Evolutionary conservation across 148 eudicot genomes (phyloP).

Genomic region (Fagopyrum tataricum): DNA sequence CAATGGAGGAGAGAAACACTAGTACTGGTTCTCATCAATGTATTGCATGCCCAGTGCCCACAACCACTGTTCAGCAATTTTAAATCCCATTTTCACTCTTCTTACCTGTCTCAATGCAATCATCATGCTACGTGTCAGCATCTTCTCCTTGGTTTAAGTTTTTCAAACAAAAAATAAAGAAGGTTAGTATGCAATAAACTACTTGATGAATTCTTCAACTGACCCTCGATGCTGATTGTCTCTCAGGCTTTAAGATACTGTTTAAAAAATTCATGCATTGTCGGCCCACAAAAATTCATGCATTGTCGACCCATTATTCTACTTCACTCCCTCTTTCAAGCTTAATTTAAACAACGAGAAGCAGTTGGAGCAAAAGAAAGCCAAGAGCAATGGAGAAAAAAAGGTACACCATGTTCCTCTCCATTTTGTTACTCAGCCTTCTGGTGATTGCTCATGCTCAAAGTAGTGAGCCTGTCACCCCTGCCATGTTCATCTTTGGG

Average conservation of each 20-base stretch:
- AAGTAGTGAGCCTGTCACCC: constrained; percentile 25
- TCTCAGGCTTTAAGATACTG: not conserved
- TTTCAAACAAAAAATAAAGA: too few species aligned
- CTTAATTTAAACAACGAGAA: constrained; percentile 1
- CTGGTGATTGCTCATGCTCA: constrained; percentile 16
- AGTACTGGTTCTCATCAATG: too few species aligned
- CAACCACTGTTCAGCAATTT: not conserved
- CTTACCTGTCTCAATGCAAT: not conserved
- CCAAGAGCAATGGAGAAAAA: constrained; percentile 20
- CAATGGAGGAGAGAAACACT: too few species aligned
- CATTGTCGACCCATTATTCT: not conserved
- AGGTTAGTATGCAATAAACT: too few species aligned
- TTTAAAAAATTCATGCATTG: constrained; percentile 2
- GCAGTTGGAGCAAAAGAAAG: constrained; percentile 8
- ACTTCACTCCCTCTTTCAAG: constrained; percentile 10
- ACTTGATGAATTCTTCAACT: not conserved
- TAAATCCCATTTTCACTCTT: not conserved
- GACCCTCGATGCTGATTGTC: not conserved
- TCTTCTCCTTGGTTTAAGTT: not conserved
- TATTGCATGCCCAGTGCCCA: not conserved
- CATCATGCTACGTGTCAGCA: not conserved
- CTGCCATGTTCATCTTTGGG: constrained; percentile 41
- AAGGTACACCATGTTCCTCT: constrained; percentile 13
- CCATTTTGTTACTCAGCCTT: constrained; percentile 18
- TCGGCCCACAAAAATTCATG: not conserved